Conservation (phyloP, 305 asterid species). For the Fraxinus angustifolia region DNA sequence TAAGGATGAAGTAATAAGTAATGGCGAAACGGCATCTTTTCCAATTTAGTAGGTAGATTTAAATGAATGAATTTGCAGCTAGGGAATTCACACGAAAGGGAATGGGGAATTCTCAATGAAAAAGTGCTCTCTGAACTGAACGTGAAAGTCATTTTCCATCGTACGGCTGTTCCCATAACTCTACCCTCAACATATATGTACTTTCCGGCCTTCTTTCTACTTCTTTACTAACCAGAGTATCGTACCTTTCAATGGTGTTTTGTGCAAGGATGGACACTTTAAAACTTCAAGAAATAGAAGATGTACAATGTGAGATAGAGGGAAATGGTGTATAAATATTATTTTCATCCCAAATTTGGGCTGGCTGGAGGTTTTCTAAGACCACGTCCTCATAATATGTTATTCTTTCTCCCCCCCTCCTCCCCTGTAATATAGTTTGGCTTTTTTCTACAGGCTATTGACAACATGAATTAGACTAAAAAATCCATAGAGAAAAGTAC, state of each 20-base stretch:
- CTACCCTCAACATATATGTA: background rate
- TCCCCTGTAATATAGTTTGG: background rate
- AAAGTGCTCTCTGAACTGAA: conserved; percentile 5
- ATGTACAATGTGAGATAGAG: background rate
- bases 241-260: background rate
- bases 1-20: conserved; percentile 10
- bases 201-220: background rate
- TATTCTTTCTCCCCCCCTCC: background rate
- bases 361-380: background rate
- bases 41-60: background rate
- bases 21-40: background rate
- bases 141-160: background rate
- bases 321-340: no score
- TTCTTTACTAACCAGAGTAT: background rate
- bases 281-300: background rate
- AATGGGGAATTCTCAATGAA: background rate
- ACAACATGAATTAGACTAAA: background rate
- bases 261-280: background rate
- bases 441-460: background rate
- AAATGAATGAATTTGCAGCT: background rate
- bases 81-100: background rate
- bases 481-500: background rate
- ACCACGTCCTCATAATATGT: background rate
- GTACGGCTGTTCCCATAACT: background rate
- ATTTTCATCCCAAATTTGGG: background rate